Evolutionary conservation across 2,329 filamentous ascomycete genomes (phyloP), one percentile per base, ranked within the genome.

Genomic region (Domatiomyces catenatus): DNA sequence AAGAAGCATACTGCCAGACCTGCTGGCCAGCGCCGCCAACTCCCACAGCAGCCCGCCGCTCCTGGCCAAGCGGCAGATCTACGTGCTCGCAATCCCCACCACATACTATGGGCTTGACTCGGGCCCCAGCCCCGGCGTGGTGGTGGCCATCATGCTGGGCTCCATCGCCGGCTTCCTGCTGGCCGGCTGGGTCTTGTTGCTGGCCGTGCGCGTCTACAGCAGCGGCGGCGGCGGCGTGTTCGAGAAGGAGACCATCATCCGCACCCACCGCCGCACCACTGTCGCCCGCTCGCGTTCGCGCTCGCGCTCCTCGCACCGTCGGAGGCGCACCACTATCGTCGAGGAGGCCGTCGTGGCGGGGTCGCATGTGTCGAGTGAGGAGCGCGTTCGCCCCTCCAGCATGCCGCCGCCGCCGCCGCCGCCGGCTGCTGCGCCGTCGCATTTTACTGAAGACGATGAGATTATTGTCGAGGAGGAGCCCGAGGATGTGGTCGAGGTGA

Each of bases 81-180:
- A 56, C 54, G 60, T 62, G 49, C 65, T 64, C 51, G 71, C 77
- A 54, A 80, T 84, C 58, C 79, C 80, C 1, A 73, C 76, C 22
- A 77, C 77, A 57, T 84, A 84, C 64, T 69, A 72, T 45, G 69
- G 70, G 48, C 66, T 77, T 32, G 65, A 75, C 61, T 59, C 66
- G 22, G 73, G 76, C 5, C 77, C 77, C 0, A 46, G 69, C 0
- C 73, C 71, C 0, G 71, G 67, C 52, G 63, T 65, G 47, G 61
- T 74, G 12, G 71, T 63, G 8, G 71, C 65, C 56, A 71, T 73
- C 52, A 68, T 71, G 3, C 63, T 74, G 48, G 71, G 70, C 55
- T 66, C 68, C 43, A 66, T 73, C 46, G 68, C 64, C 24, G 76
- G 70, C 48, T 75, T 79, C 61, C 61, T 79, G 28, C 65, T 80